Conservation (phyloP, 148 eudicot species). For the Vaccinium darrowii region DNA sequence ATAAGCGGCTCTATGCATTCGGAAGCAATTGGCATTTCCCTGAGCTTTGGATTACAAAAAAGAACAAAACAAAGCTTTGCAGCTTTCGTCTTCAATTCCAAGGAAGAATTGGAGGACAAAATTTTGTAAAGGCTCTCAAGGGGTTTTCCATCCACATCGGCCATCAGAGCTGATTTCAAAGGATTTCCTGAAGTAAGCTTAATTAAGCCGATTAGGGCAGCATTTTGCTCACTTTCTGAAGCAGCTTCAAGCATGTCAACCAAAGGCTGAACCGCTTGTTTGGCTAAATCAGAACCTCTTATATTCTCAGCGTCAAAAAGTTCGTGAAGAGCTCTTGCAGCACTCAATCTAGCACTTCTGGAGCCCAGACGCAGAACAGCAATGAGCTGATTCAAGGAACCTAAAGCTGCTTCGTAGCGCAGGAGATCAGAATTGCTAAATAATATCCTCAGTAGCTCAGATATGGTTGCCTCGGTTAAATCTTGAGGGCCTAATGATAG, state of each 20-base stretch:
- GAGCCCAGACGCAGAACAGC: conserved; percentile 83
- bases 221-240: conserved; percentile 55
- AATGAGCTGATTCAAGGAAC: conserved; percentile 63
- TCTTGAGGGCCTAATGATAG: conserved; percentile 82
- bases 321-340: conserved; percentile 68
- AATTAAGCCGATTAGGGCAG: conserved; percentile 58
- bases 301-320: conserved; percentile 61
- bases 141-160: conserved; percentile 53
- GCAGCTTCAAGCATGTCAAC: conserved; percentile 64
- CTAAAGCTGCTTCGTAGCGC: conserved; percentile 58
- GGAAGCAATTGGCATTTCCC: conserved; percentile 46
- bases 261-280: conserved; percentile 71
- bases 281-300: conserved; percentile 59
- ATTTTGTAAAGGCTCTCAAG: conserved; percentile 52
- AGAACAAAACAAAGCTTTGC: conserved; percentile 65
- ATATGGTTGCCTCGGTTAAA: conserved; percentile 53
- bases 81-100: conserved; percentile 58
- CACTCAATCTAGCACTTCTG: conserved; percentile 65
- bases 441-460: conserved; percentile 66
- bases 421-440: conserved; percentile 60
- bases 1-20: conserved; percentile 64
- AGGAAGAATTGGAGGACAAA: conserved; percentile 44
- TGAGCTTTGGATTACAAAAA: conserved; percentile 51
- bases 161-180: conserved; percentile 44
- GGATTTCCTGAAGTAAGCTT: conserved; percentile 50